Base-by-base conservation (phyloP, 2,329 filamentous ascomycete genomes). In the Rhinocladiella similis region DNA sequence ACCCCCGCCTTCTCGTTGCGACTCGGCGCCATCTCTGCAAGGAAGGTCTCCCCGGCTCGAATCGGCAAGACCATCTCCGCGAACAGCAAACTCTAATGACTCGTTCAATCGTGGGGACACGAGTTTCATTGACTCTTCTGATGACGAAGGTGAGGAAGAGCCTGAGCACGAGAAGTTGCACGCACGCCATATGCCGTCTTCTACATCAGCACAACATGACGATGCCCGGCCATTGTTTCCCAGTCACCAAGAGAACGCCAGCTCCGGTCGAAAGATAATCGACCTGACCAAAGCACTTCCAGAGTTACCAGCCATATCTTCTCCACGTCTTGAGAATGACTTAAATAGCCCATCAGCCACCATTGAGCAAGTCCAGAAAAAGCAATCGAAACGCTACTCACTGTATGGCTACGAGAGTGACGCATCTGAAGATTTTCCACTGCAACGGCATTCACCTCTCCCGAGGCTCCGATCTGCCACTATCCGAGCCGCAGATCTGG, bases 51-150 rank as follows among this genome's bases (percentile, higher is more conserved):
- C 25, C 6, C 46, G 6, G 6, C 20, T 27, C 19, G 20, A 35
- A 6, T 16, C 47, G 33, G 22, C 50, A 25, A 39, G 18, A 12
- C 50, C 50, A 29, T n/a, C 35, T 22, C 25, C 35, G 7, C 50
- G 39, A 18, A 35, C 13, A 13, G 39, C 19, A 33, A 9, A 45
- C 7, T 38, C 43, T 5, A 36, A 19, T 13, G 35, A 42, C 7
- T 39, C 49, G 3, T 42, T 49, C n/a, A 35, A 42, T n/a, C 49
- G 36, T 12, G 41, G 49, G 16, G 33, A 9, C 3, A 50, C 36
- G 14, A 60, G 49, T 38, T 56, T 60, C n/a, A 50, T 39, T 22
- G 45, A 56, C 12, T 49, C 54, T 7, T 60, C 53, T n/a, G 53
- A 54, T 33, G 57, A 60, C 13, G 56, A 54, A 12, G 7, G 19